Base-by-base conservation (phyloP, 768 basidiomycete species). In the Psilocybe sp. region DNA sequence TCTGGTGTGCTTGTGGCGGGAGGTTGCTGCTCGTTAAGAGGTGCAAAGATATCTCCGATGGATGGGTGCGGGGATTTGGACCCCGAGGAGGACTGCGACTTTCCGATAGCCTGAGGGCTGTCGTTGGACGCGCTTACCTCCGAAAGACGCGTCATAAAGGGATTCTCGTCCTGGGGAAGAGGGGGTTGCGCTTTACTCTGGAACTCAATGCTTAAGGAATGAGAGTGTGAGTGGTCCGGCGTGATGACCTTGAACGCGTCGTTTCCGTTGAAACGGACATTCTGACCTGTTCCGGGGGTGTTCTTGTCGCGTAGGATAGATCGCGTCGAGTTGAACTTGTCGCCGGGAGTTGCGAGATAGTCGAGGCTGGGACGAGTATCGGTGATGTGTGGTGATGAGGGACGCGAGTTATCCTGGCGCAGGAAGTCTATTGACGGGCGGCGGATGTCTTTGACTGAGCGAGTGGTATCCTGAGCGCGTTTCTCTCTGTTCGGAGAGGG, bases 261-360 rank as follows among this genome's bases (percentile, higher is more conserved):
- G 20, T 81, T 76, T 20, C 86, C 81, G 64, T 88, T 87, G 69
- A 89, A 89, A 5, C 87, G 82, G 37, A 89, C 87, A 52, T 82
- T 88, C 61, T 84, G 82, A n/a, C 87, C 87, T 10, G 85, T 87
- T 3, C 83, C 86, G 13, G 87, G 87, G 0, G 86, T 85, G 41
- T 82, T 82, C 3, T 77, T 78, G 52, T 84, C 82, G 37, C 85
- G 83, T 20, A 89, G 74, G 54, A 89, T 89, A 13, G 87, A 88
- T 12, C 86, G 80, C 5, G 85, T 72, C 11, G 86, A 87, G 46
- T 75, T 76, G 50, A 66, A 73, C 50, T 66, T 65, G 19, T 75
- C 70, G 44, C 51, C 71, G 47, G 59, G 71, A 63, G 58, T 62
- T 53, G 60, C 49, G 39, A 52, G 51, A 20, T 56, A 49, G 23